A percentile compares a stretch with the other conserved stretches of the same genome.
Conservation (phyloP, 306 rosid species). For the Luffa aegyptiaca region DNA sequence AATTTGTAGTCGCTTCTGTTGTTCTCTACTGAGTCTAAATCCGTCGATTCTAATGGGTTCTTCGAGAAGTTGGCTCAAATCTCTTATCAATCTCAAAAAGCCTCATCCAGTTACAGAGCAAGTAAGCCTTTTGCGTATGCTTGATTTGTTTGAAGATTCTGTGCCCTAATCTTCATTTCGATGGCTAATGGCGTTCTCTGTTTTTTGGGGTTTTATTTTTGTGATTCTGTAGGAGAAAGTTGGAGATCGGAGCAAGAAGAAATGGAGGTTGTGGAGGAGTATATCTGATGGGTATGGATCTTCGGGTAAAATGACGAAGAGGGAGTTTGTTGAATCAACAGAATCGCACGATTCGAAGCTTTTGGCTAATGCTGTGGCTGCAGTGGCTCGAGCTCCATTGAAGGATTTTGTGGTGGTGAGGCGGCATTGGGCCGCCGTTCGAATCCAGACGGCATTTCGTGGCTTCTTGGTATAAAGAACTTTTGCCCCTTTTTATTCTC, state of each 20-base stretch:
- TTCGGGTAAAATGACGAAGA: slow-evolving; percentile 26
- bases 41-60: slow-evolving; percentile 47
- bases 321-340: slow-evolving; percentile 13
- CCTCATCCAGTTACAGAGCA: slow-evolving; percentile 25
- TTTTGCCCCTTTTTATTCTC: not conserved
- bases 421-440: slow-evolving; percentile 75
- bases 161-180: not conserved
- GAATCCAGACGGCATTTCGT: slow-evolving; percentile 67
- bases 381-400: slow-evolving; percentile 60
- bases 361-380: slow-evolving; percentile 59
- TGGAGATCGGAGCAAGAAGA: slow-evolving; percentile 53
- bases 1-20: not conserved
- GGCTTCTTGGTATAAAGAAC: slow-evolving; percentile 47
- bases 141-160: not conserved
- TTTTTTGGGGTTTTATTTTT: not conserved
- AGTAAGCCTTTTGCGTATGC: slow-evolving; percentile 14
- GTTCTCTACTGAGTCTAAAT: not conserved
- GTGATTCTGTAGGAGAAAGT: slow-evolving; percentile 33
- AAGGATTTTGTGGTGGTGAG: slow-evolving; percentile 51
- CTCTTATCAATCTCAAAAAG: slow-evolving; percentile 49
- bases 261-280: slow-evolving; percentile 81
- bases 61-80: slow-evolving; percentile 76
- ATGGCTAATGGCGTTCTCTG: not conserved
- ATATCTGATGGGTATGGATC: slow-evolving; percentile 47
- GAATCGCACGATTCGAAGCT: slow-evolving; percentile 30